These are phyloP conservation scores for Sporothrix pseudoabietina DNA, from an alignment of 2,329 filamentous ascomycete genomes.

Conservation along the genomic window DNA sequence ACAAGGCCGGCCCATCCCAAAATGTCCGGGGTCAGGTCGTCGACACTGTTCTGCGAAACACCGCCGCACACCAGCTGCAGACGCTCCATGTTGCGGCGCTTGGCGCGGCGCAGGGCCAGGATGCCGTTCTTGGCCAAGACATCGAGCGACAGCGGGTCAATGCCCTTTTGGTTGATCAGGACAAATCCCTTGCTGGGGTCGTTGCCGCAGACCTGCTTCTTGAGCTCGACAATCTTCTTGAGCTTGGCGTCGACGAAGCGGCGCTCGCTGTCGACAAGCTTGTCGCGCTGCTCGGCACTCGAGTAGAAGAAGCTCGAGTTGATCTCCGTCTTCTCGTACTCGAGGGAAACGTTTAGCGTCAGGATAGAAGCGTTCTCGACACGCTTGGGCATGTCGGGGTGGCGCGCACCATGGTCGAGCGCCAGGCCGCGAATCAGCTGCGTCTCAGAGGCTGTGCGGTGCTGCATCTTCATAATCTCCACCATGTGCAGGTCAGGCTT, in stretches of 20 bases:
- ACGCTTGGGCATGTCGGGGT: slow-evolving; percentile 97
- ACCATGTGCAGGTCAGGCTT: slow-evolving; percentile 99
- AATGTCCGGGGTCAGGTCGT: slow-evolving; percentile 83
- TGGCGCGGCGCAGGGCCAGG: slow-evolving; percentile 87
- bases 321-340: slow-evolving; percentile 99
- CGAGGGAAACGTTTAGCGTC: slow-evolving; percentile 92
- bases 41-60: slow-evolving; percentile 90
- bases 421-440: slow-evolving; percentile 92
- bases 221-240: slow-evolving; percentile 95
- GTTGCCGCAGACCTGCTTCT: slow-evolving; percentile 94
- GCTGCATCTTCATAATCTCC: slow-evolving; percentile 99
- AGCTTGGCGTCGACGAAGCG: slow-evolving; percentile 95
- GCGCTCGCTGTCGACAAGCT: slow-evolving; percentile 95
- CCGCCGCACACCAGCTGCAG: slow-evolving; percentile 94
- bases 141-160: slow-evolving; percentile 92
- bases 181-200: slow-evolving; percentile 96
- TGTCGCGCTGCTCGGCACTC: slow-evolving; percentile 93
- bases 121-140: slow-evolving; percentile 98
- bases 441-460: slow-evolving; percentile 92
- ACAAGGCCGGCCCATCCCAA: slow-evolving; percentile 96
- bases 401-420: slow-evolving; percentile 90
- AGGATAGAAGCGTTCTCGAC: slow-evolving; percentile 95
- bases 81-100: slow-evolving; percentile 98
- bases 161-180: slow-evolving; percentile 98
- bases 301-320: slow-evolving; percentile 99